These are phyloP conservation scores for Posidonia australis DNA, from an alignment of 106 monocot genomes.

Conservation along the genomic window DNA sequence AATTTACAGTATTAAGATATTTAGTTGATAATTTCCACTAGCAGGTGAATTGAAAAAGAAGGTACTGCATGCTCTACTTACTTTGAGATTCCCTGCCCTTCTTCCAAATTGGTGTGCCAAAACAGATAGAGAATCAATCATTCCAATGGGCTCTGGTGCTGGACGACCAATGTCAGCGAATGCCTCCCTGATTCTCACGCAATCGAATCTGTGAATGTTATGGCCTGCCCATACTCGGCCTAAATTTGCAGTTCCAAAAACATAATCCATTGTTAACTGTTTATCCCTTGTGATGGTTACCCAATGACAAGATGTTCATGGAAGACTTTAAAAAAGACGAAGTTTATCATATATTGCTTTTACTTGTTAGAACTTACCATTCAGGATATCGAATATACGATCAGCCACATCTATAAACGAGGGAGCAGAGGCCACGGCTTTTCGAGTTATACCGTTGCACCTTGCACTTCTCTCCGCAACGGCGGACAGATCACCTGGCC, in stretches of 20 bases:
- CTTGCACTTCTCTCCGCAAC: conserved; percentile 32
- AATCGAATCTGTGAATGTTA: conserved; percentile 85
- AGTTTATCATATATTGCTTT: not conserved
- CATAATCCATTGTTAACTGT: not conserved
- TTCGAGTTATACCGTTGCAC: conserved; percentile 44
- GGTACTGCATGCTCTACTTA: not conserved
- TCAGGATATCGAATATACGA: conserved; percentile 46
- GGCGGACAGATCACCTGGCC: conserved; percentile 47
- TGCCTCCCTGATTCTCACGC: conserved; percentile 63
- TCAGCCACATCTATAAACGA: conserved; percentile 60
- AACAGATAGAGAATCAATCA: conserved; percentile 65
- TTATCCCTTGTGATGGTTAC: too few relatives aligned
- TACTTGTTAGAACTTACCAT: conserved; percentile 29
- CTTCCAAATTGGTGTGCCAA: conserved; percentile 59
- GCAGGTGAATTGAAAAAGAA: too few relatives aligned
- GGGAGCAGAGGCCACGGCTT: conserved; percentile 52
- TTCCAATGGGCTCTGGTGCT: conserved; percentile 54
- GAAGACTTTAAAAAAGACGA: not conserved
- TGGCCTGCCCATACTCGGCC: conserved; percentile 92
- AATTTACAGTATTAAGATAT: too few relatives aligned
- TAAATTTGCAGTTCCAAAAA: conserved; percentile 6
- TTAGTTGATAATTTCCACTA: too few relatives aligned
- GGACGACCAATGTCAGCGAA: conserved; percentile 62
- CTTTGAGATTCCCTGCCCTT: conserved; percentile 95
- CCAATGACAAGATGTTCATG: too few relatives aligned